Evolutionary conservation across 78 protist genomes (phyloP), one percentile per base, ranked within the genome.

Genomic region (Dictyostelium capitatum): DNA sequence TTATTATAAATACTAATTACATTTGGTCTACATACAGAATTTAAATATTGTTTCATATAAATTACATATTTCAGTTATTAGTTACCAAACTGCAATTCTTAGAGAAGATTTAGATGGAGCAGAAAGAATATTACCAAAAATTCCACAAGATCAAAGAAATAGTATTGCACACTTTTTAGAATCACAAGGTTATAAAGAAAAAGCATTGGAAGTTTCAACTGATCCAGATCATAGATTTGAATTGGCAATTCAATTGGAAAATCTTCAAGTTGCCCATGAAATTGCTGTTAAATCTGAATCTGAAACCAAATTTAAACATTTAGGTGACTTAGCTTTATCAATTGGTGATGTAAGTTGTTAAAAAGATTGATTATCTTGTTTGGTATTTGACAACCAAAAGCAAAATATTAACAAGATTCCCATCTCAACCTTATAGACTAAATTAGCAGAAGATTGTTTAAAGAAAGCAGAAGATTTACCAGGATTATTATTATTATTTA

Each of bases 191-290:
- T 57, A 41, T 73, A 90, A 89, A 28, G 96, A 92, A 64, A 82
- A 83, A 73, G 99, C 99, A 15, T 95, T 99, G 25, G 96, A 67
- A 2, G 94, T 98, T 23, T 89, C 98, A 9, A n/a, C 70, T 9
- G 99, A 99, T 53, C 79, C 79, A 1, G 99, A 99, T 53, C 99
- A 98, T 83, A 78, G 62, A 20, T 98, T 98, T 79, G 99, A 98
- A 72, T 96, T 99, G 41, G 99, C 99, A 4, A 57, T 98, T 37
- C 83, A 80, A 82, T 95, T 98, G 62, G 89, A 89, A 62, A 64
- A 94, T 67, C 94, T 98, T 19, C 83, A 97, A 15, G 70, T 54
- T 15, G 98, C 98, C 50, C 80, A 75, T 69, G 89, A 75, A 10
- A 95, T 98, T 62, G 97, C 98, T 1, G 19, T 62, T 12, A 90